Evolutionary conservation across 140 eudicot species (phyloP).

Genomic region (Cichorium intybus): DNA sequence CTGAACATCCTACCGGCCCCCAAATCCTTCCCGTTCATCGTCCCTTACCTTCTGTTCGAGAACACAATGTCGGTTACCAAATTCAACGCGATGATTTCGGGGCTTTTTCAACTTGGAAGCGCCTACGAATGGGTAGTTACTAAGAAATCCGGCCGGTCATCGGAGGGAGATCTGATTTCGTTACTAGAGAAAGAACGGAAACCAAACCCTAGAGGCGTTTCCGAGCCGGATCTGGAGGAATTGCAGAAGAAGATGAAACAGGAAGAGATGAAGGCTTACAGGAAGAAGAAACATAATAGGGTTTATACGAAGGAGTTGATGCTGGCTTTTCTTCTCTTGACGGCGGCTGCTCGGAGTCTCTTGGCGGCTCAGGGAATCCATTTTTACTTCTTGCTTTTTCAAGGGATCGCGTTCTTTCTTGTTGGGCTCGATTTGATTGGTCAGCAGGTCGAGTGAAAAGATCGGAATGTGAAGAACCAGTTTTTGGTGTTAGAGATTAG

Average conservation of each 20-base stretch:
- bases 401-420: slow-evolving; percentile 47
- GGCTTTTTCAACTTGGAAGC: slow-evolving; percentile 36
- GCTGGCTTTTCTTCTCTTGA: slow-evolving; percentile 40
- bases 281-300: slow-evolving; percentile 30
- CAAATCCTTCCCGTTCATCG: slow-evolving; percentile 40
- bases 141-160: slow-evolving; percentile 50
- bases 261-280: slow-evolving; percentile 21
- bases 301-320: slow-evolving; percentile 44
- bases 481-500: not conserved
- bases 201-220: slow-evolving; percentile 24
- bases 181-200: slow-evolving; percentile 32
- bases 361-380: slow-evolving; percentile 51
- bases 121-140: slow-evolving; percentile 41
- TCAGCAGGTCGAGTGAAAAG: slow-evolving; percentile 34
- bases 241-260: slow-evolving; percentile 28
- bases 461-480: not conserved
- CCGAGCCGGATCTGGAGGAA: slow-evolving; percentile 41
- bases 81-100: slow-evolving; percentile 50
- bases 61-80: slow-evolving; percentile 55
- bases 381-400: slow-evolving; percentile 49
- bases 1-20: slow-evolving; percentile 48
- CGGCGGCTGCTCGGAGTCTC: slow-evolving; percentile 49
- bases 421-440: slow-evolving; percentile 52
- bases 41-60: slow-evolving; percentile 51
- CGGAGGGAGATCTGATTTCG: slow-evolving; percentile 41